Base-by-base conservation (phyloP, 78 protist genomes). In the Dictyostelium firmibasis region DNA sequence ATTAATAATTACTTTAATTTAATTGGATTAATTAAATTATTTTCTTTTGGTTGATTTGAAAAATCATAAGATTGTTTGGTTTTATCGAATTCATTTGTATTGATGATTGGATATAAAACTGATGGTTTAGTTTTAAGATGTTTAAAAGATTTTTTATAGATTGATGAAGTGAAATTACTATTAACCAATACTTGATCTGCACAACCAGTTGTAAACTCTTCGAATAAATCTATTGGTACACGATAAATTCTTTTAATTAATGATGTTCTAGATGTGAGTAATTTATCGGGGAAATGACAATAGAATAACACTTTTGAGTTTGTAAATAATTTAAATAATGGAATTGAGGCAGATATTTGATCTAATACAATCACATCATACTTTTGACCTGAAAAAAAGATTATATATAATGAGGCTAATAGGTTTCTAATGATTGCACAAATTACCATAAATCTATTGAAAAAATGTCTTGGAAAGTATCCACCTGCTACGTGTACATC, bases 251-350 rank as follows among this genome's bases (percentile, higher is more conserved):
- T 11, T 75, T 95, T 93, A 25, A 97, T 31, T 0, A 41, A 31
- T 4, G 96, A 74, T 14, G 57, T 27, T 5, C 98, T 82, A 2
- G 76, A 29, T 5, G 97, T 87, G 31, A 95, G 69, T 6, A 97
- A 62, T 43, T 86, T 62, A 89, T 99, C 99, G 2, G 99, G 99
- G 85, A 97, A 98, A 92, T 99, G 99, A 93, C 99, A 99, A 91
- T 99, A 99, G 88, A 99, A 99, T 53, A 98, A 4, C 13, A 98
- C 53, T 70, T 83, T 95, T 0, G 84, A 35, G 11, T 83, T 64
- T 11, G 91, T 25, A 16, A 82, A 82, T 41, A 83, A 41, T 47
- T 91, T 81, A 9, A 98, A 75, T 16, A 98, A 6, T 8, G 97
- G 97, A 7, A 97, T 64, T 0, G 87, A 50, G 10, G 77, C 91